These are phyloP conservation scores for Candolleomyces eurysporus DNA, from an alignment of 768 basidiomycete genomes.

Conservation along the genomic window DNA sequence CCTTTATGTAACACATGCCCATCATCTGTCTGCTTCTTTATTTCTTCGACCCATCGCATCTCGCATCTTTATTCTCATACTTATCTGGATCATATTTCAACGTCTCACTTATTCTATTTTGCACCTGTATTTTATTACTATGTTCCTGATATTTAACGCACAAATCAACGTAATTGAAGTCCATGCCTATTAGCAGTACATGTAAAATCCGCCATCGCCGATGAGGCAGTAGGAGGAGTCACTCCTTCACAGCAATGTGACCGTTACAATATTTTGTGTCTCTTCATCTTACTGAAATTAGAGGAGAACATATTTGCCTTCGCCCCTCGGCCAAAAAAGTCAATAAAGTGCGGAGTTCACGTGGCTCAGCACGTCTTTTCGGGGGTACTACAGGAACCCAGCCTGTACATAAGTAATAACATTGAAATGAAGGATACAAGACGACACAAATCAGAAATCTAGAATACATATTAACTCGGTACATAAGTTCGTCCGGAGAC, in stretches of 20 bases:
- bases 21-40: conserved; percentile 16
- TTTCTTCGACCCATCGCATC: conserved; percentile 1
- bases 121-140: conserved; percentile 2
- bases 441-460: not conserved
- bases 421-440: too few species aligned
- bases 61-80: not conserved
- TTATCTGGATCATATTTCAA: conserved; percentile 1
- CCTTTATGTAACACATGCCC: conserved; percentile 21
- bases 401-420: too few species aligned
- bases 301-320: too few species aligned
- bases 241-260: not conserved
- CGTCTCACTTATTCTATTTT: conserved; percentile 1
- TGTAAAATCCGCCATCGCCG: not conserved
- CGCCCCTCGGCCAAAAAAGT: too few species aligned
- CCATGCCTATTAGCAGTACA: not conserved
- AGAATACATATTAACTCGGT: not conserved
- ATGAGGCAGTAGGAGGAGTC: not conserved
- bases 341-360: too few species aligned
- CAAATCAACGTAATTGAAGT: conserved; percentile 1
- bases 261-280: not conserved
- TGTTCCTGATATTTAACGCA: not conserved
- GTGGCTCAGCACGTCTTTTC: too few species aligned
- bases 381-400: too few species aligned
- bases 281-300: not conserved
- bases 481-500: conserved; percentile 4